Base-by-base conservation (phyloP, 2,329 filamentous ascomycete species). In the Fusarium xyrophilum region DNA sequence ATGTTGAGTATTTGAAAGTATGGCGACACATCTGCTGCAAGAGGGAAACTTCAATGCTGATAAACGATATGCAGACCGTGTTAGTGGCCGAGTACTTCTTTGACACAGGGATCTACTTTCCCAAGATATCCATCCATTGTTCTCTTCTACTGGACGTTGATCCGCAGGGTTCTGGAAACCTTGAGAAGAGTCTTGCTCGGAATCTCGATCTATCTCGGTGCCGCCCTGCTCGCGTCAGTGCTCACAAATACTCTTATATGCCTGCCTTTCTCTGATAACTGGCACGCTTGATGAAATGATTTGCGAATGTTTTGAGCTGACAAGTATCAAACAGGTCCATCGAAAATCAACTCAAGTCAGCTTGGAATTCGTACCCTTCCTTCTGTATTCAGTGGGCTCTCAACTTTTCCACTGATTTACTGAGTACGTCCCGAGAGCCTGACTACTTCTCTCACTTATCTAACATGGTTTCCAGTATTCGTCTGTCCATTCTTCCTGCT, bases 81-180 rank as follows among this genome's bases (percentile, higher is more conserved):
- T 35, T 63, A 19, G 59, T 57, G 5, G 60, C 60, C 3, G 51
- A 63, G 9, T 58, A 57, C 17, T 30, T 63, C 14, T 63, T 63
- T 25, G 60, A 63, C 6, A 58, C 62, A 7, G 60, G 60, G 2
- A 63, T 63, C 12, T 63, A 35, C 42, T 48, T 57, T 8, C 52
- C 60, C n/a, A 63, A 63, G 28, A 56, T 63, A 21, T 63, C 60
- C 1, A 21, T 63, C 60, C 1, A 63, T 63, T 5, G 56, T 61
- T 13, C 12, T 63, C 14, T 63, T 63, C 5, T 63, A 63, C 23
- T 63, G 60, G 60, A 63, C 33, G 6, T 33, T 63, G 15, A 63
- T 63, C 3, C 59, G 59, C 4, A 36, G 51, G 25, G 32, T 63
- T 2, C 33, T 33, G 27, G 60, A 43, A n/a, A 44, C 27, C 2